Evolutionary conservation across 129 eudicot species (phyloP), one percentile per base, ranked within the genome.

Genomic region (Tagetes erecta): DNA sequence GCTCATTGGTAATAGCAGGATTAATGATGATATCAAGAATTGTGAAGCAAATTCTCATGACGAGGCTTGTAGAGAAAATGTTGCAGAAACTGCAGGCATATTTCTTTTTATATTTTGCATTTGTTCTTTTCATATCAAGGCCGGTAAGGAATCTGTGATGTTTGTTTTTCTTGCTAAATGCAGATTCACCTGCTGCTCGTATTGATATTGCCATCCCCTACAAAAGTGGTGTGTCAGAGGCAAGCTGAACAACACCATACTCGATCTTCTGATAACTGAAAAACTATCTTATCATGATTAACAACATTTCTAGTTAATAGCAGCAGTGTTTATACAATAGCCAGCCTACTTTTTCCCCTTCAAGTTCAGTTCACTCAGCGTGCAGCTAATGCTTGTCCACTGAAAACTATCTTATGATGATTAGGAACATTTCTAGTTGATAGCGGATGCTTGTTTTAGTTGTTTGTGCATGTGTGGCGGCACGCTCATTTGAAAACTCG

Each of bases 161-260:
- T 64, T 20, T 49, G 10, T 36, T 39, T 49, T 10, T 33, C 49
- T 30, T 4, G 67, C 9, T 66, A 52, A 39, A 76, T 82, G 84
- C 83, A 72, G 83, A 55, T 77, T 69, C 83, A 64, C 74, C 83
- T 72, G 52, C 63, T 68, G 81, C 72, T 58, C 45, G 56, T 74
- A 64, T 56, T 67, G 13, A 40, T 51, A 47, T 58, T 49, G 52
- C 62, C 69, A 71, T 67, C 47, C 51, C 74, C 39, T 35, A 74
- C 57, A 78, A 65, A 11, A 68, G 62, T 45, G 46, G 79, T 70
- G 68, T 74, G 34, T 75, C 76, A 44, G 85, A 84, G 84, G 92
- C 79, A 73, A 76, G 92, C 83, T 44, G 63, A 77, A 46, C 42
- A 71, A 11, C 49, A 42, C 2, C 66, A 41, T 41, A 68, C 65